Evolutionary conservation across 345 rosid genomes (phyloP).

Genomic region (Linum trigynum): DNA sequence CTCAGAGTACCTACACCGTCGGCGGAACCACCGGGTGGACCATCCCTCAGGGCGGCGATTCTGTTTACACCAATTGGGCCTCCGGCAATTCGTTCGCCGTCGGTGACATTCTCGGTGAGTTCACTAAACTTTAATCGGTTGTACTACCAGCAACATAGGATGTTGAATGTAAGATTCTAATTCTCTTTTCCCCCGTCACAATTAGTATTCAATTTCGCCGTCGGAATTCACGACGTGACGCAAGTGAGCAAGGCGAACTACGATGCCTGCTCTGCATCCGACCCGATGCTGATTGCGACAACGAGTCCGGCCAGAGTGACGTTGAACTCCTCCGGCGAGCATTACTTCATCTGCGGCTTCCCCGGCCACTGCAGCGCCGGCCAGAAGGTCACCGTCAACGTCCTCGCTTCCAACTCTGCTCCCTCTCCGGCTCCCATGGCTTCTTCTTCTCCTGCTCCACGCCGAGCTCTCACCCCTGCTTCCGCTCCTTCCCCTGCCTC

Average conservation of each 20-base stretch:
- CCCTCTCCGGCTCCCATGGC: background rate
- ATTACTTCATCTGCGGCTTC: conserved; percentile 17
- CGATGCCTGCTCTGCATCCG: conserved; percentile 14
- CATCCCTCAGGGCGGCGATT: no score
- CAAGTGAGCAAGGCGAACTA: conserved; percentile 2
- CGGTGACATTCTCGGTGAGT: conserved; percentile 32
- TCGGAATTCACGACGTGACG: conserved; percentile 16
- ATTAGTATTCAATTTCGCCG: conserved; percentile 29
- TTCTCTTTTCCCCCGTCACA: background rate
- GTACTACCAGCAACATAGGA: background rate
- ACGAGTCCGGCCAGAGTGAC: conserved; percentile 17
- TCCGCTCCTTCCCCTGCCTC: no score
- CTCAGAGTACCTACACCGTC: conserved; percentile 27
- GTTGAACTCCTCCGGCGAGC: conserved; percentile 10
- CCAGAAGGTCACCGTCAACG: background rate
- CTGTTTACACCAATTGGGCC: conserved; percentile 25
- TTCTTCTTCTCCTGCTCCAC: background rate
- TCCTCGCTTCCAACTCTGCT: background rate
- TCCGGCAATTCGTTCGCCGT: conserved; percentile 18
- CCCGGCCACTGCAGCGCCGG: conserved; percentile 15
- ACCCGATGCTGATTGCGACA: background rate
- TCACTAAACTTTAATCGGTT: background rate
- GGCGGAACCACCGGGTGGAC: conserved; percentile 13
- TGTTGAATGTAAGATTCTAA: background rate
- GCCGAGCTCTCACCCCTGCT: background rate